A percentile compares a stretch with the other conserved stretches of the same genome.
Conservation (phyloP, 1,284 basidiomycete genomes). For the Moniliophthora roreri region DNA sequence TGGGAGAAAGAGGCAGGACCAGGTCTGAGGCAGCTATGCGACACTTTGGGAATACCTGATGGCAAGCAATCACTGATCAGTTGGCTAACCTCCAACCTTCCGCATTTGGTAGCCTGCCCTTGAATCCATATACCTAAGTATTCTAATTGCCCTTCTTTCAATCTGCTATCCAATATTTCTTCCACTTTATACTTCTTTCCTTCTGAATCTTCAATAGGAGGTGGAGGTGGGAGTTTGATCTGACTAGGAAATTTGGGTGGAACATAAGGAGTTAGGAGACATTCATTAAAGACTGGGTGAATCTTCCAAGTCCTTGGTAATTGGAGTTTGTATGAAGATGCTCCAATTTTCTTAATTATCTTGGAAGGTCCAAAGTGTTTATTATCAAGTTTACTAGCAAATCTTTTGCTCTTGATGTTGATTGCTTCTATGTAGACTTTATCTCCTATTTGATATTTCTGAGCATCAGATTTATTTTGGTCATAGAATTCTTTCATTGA, state of each 20-base stretch:
- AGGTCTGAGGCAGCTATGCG: no score
- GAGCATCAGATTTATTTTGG: not conserved
- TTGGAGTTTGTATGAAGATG: conserved; percentile 11
- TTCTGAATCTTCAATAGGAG: not conserved
- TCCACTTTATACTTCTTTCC: no score
- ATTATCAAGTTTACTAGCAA: conserved; percentile 13
- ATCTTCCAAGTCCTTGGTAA: conserved; percentile 15
- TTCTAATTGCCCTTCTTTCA: not conserved
- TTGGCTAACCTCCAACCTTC: no score
- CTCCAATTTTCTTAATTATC: conserved; percentile 18
- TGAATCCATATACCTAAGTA: no score
- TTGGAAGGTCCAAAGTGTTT: conserved; percentile 17
- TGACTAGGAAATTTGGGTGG: conserved; percentile 9
- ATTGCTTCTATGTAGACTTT: conserved; percentile 2
- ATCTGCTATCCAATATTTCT: no score
- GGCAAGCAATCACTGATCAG: no score
- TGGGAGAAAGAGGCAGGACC: no score
- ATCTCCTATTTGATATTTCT: no score
- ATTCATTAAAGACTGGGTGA: conserved; percentile 19
- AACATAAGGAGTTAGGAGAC: conserved; percentile 6
- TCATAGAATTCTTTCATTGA: conserved; percentile 2
- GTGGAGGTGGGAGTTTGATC: not conserved
- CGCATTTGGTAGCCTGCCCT: no score
- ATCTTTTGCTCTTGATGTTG: not conserved
- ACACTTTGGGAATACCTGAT: no score